Evolutionary conservation across 1,284 basidiomycete species (phyloP), one percentile per base, ranked within the genome.

Genomic region (Sporisorium exsertum): DNA sequence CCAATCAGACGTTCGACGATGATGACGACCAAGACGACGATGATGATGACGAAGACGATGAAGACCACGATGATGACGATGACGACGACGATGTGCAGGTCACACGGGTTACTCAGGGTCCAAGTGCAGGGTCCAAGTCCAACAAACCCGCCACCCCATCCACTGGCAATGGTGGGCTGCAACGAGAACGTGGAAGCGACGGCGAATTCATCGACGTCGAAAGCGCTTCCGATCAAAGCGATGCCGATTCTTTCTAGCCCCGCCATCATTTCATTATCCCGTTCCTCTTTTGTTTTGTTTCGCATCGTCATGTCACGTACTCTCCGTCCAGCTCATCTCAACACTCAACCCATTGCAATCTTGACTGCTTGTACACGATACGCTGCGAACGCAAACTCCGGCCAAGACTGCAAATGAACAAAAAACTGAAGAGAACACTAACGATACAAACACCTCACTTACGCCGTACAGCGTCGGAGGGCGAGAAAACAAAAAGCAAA

Each of bases 201-300:
- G 74, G 74, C 26, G 74, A 73, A 26, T 77, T 73, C 33, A 73
- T 77, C 64, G 74, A 73, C 27, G 74, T 77, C 32, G 74, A 77
- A 24, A 77, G 74, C 51, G 70, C 74, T 6, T 58, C 55, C 7
- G 74, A 73, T 32, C 74, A 77, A 22, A 77, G 74, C 62, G 74
- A 77, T 49, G 64, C 51, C 33, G 74, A 73, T 29, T 65, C 71
- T 3, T 77, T 77, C 60, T 77, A 52, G 42, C 35, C 8, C 13
- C 35, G 35, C 15, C 6, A 15, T 12, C 35, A 2, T 20, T n/a
- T 6, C 10, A 5, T 4, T 7, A 6, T 20, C 16, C 15, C 18
- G 42, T 15, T 26, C 12, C 13, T 46, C 13, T 26, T 16, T 26
- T 13, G 18, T 5, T 1, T 15, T 16, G 45, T 26, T 12, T 4